Percentiles rank a stretch among this genome's conserved stretches.
phyloP scores from a whole-genome alignment of 345 rosid genomes.

The Limnanthes douglasii region DNA sequence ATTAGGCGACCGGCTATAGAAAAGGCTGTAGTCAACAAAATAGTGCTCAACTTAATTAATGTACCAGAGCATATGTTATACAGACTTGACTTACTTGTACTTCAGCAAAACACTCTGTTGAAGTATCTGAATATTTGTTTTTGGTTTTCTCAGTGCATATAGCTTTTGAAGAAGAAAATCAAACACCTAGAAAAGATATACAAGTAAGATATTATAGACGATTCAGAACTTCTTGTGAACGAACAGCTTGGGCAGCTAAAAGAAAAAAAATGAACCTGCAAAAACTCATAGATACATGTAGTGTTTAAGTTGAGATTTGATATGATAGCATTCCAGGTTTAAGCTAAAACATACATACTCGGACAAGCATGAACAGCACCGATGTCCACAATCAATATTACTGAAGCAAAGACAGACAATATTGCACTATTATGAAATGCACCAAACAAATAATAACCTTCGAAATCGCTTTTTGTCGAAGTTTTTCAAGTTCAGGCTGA shows the following conservation, averaged over 20 bases:
- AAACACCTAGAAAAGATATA: slow-evolving; percentile 45
- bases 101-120: slow-evolving; percentile 93
- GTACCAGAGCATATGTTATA: no score
- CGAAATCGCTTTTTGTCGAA: slow-evolving; percentile 87
- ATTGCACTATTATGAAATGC: background rate
- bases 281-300: no score
- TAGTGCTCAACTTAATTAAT: no score
- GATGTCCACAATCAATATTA: no score
- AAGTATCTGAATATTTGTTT: slow-evolving; percentile 97
- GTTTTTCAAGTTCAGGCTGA: slow-evolving; percentile 95
- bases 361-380: no score
- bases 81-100: slow-evolving; percentile 59
- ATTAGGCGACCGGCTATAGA: no score
- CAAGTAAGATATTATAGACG: slow-evolving; percentile 5
- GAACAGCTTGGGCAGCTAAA: background rate
- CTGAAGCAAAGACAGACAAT: slow-evolving; percentile 2
- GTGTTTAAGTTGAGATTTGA: no score
- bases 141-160: slow-evolving; percentile 89
- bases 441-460: slow-evolving; percentile 37
- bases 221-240: background rate
- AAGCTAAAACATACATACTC: no score
- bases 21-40: no score
- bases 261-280: no score
- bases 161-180: slow-evolving; percentile 98
- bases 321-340: no score